These are phyloP conservation scores for Exophiala alcalophila DNA, from an alignment of 2,329 filamentous ascomycete species.

Conservation along the genomic window DNA sequence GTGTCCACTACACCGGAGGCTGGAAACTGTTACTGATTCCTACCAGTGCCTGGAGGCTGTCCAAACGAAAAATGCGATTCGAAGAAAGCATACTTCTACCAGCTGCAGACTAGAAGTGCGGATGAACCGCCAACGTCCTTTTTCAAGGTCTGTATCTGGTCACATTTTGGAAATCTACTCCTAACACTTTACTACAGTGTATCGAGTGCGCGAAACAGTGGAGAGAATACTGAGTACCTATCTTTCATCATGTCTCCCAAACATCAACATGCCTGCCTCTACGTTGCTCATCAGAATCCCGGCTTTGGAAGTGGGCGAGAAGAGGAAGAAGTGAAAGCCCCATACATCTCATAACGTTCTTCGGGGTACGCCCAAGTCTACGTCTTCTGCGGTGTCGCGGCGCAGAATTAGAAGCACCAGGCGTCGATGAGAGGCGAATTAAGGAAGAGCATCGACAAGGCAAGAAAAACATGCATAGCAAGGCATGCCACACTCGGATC, in stretches of 20 bases:
- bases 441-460: too few species aligned
- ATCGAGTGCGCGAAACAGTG: slow-evolving; percentile 46
- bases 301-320: too few species aligned
- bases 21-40: background rate
- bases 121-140: slow-evolving; percentile 99
- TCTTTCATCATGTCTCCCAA: background rate
- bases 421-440: too few species aligned
- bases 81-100: slow-evolving; percentile 85
- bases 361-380: too few species aligned
- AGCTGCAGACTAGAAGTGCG: slow-evolving; percentile 94
- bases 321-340: background rate
- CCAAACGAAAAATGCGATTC: slow-evolving; percentile 76
- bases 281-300: too few species aligned
- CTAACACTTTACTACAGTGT: slow-evolving; percentile 40
- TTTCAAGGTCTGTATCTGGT: slow-evolving; percentile 65
- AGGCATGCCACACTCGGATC: too few species aligned
- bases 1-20: background rate
- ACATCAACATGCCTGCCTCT: background rate
- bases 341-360: too few species aligned
- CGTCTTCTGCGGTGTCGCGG: too few species aligned
- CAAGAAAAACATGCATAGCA: too few species aligned
- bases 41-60: slow-evolving; percentile 51
- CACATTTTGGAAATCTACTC: slow-evolving; percentile 1
- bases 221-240: slow-evolving; percentile 46
- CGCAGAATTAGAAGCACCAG: too few species aligned